Base-by-base conservation (phyloP, 176 grass and related monocot species). In the Avena atlantica region DNA sequence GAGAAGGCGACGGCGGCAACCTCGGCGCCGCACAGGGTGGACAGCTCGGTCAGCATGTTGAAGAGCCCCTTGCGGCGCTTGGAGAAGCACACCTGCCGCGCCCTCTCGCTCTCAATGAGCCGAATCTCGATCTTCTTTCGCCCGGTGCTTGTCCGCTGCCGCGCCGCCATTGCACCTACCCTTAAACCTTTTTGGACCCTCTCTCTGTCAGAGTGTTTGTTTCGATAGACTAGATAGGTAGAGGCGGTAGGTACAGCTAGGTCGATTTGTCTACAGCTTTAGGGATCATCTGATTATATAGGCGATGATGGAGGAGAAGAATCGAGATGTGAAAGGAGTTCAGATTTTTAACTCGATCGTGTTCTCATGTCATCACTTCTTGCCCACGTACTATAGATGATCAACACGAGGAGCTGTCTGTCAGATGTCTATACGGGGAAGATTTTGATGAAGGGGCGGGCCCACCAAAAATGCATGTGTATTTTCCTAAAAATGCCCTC, bases 11-110 rank as follows among this genome's bases (percentile, higher is more conserved):
- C 1, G 8, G 70, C 70, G 70, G 70, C 70, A 5, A 49, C 44
- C 44, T 74, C 0, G 20, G 12, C 42, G 44, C 70, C 70, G 70
- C 70, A 74, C 5, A 74, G 6, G 70, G 1, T n/a, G 70, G 20
- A 21, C 44, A 74, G 44, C 6, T 74, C 44, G 70, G 3, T 74
- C 2, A 23, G 5, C 70, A 49, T 74, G 11, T 47, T 24, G 21
- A 74, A 74, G 5, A 74, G 70, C 70, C 70, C 70, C 70, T 12
- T 0, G n/a, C 70, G 70, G 70, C 44, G 70, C 44, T 50, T 74
- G 70, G 70, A 74, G n/a, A 74, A 74, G 70, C 70, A 49, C 12
- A 74, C 45, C 11, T 74, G 20, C 20, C 70, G 42, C 12, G 42
- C 44, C 44, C 6, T n/a, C 70, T 14, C 31, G 31, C 12, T 14